Evolutionary conservation across 345 rosid genomes (phyloP), one percentile per base, ranked within the genome.

Genomic region (Syzygium aqueum): DNA sequence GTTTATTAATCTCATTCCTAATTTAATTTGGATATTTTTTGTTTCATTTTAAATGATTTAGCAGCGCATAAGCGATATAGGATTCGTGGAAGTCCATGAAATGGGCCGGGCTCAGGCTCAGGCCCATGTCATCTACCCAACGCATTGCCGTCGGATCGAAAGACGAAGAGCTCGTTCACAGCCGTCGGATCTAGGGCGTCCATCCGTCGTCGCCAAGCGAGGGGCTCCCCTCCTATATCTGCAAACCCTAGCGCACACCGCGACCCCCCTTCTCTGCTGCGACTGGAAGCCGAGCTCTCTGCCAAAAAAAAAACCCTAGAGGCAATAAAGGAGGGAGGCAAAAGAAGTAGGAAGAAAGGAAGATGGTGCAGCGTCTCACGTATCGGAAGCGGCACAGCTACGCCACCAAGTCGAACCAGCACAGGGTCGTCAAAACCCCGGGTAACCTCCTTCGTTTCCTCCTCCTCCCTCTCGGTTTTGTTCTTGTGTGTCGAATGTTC

Each of bases 371-470:
- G 95, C 96, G 99, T 84, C 95, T 97, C 7, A 96, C 96, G 0
- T 96, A 96, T 90, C 94, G 99, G 77, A 91, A 91, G 84, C 94
- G 99, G 59, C 99, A 97, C 92, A 96, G 98, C 92, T 97, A 97
- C 84, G 99, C 98, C 91, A 97, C 98, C 85, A 97, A 93, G 77
- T 97, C 99, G 6, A 97, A 97, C 92, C 98, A 97, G 94, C 98
- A 97, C 90, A 91, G 97, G 86, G 90, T 95, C 89, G 96, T 97
- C 93, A 97, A 95, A 91, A 97, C 98, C 51, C 99, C 99, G 6
- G 99, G 97, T 95, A 90, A 56, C 13, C 30, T 11, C 40, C 23
- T 21, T n/a, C 33, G 21, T 12, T 4, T 59, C 85, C 63, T 28
- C 54, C 21, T 30, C 28, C 30, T 49, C 23, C 46, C 46, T 43